A percentile compares a stretch with the other conserved stretches of the same genome.
Evolutionary conservation across 805 yeast genomes (phyloP).

Genomic region (Yarrowia bubula): DNA sequence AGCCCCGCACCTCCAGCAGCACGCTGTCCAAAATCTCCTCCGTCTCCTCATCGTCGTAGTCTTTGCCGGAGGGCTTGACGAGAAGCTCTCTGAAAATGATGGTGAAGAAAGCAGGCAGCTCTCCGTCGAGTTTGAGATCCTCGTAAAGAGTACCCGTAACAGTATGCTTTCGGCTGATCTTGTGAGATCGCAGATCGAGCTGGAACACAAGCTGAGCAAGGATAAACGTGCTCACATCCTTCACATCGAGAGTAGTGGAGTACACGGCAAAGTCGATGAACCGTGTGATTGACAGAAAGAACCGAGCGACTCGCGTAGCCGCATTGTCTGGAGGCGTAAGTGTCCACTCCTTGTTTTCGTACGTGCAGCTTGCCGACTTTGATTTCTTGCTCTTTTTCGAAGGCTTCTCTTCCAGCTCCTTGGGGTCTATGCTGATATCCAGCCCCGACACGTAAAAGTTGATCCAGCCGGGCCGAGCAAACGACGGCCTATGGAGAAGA

Average conservation of each 20-base stretch:
- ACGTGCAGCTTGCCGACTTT: conserved; percentile 3
- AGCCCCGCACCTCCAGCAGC: conserved; percentile 37
- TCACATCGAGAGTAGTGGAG: conserved; percentile 35
- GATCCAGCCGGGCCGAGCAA: conserved; percentile 44
- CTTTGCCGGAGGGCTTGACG: conserved; percentile 35
- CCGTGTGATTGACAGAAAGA: conserved; percentile 31
- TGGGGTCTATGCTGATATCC: conserved; percentile 38
- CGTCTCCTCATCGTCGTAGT: conserved; percentile 36
- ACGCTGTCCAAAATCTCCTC: conserved; percentile 38
- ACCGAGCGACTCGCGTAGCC: conserved; percentile 31
- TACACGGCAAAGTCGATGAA: conserved; percentile 36
- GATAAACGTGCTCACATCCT: conserved; percentile 35
- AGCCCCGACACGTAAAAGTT: conserved; percentile 38
- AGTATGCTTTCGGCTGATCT: conserved; percentile 24
- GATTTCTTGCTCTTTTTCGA: neutral
- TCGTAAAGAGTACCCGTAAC: conserved; percentile 42
- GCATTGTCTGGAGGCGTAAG: conserved; percentile 32
- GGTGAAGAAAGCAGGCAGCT: conserved; percentile 36
- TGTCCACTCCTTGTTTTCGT: conserved; percentile 31
- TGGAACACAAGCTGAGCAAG: conserved; percentile 36
- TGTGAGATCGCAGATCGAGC: conserved; percentile 36
- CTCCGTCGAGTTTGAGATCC: conserved; percentile 34
- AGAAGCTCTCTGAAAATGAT: conserved; percentile 37
- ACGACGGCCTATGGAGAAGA: conserved; percentile 43
- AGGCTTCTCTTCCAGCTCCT: conserved; percentile 27